Evolutionary conservation across 1,284 basidiomycete species (phyloP).

Genomic region (Amylostereum chailletii): DNA sequence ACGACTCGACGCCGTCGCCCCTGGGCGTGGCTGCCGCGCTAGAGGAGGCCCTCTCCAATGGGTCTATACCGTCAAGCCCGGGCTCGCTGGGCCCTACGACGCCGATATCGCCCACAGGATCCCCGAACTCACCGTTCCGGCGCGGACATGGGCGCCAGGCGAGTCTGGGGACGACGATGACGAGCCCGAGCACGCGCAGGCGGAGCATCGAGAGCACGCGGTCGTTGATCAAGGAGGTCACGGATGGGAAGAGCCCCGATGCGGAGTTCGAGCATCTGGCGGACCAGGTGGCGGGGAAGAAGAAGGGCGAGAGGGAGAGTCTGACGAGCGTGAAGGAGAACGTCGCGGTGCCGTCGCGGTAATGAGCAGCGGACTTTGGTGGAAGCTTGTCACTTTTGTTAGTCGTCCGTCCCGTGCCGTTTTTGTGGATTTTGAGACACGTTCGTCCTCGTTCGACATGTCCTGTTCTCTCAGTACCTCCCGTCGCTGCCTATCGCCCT

Average conservation of each 20-base stretch:
- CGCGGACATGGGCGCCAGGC: conserved; percentile 82
- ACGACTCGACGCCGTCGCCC: conserved; percentile 37
- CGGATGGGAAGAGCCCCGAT: conserved; percentile 54
- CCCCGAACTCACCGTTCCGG: conserved; percentile 43
- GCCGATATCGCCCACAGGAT: conserved; percentile 22
- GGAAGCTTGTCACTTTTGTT: too few species aligned
- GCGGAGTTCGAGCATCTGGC: conserved; percentile 26
- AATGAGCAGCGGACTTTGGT: too few species aligned
- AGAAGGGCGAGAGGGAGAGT: conserved; percentile 15
- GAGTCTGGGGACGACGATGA: conserved; percentile 94
- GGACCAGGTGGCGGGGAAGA: conserved; percentile 22
- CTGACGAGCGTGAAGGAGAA: too few species aligned
- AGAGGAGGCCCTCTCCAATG: conserved; percentile 37
- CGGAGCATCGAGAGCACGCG: conserved; percentile 95
- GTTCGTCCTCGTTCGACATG: too few species aligned
- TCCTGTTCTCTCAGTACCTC: too few species aligned
- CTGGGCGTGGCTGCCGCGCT: conserved; percentile 46
- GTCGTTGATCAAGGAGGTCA: conserved; percentile 86
- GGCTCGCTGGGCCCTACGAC: conserved; percentile 24
- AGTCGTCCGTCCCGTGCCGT: too few species aligned
- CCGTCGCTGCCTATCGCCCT: too few species aligned
- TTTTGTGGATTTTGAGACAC: too few species aligned
- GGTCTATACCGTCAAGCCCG: conserved; percentile 23
- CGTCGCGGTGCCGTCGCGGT: too few species aligned
- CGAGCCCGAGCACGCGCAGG: conserved; percentile 87